Evolutionary conservation across 805 yeast genomes (phyloP).

Genomic region (Saccharomyces paradoxus): DNA sequence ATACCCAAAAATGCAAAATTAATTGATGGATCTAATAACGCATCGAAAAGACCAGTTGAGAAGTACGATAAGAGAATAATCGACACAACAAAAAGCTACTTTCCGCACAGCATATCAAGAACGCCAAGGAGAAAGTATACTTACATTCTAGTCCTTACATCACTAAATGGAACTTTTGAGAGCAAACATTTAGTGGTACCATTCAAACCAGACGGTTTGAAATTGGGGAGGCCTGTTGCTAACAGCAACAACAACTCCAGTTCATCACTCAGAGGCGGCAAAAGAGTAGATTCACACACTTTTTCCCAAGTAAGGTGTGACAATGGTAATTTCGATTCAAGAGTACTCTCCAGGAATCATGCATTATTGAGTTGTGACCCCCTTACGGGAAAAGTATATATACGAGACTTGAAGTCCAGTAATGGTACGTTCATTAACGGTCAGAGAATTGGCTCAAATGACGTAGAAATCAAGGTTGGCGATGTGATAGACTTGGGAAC

Average conservation of each 20-base stretch:
- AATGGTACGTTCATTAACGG: constrained; percentile 88
- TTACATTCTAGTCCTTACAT: constrained; percentile 54
- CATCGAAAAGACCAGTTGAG: neutral
- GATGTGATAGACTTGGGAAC: constrained; percentile 82
- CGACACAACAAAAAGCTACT: neutral
- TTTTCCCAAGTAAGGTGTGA: constrained; percentile 39
- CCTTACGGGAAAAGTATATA: constrained; percentile 49
- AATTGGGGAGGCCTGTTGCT: constrained; percentile 76
- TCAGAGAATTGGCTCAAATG: constrained; percentile 44
- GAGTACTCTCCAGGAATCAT: constrained; percentile 87
- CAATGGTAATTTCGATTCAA: constrained; percentile 84
- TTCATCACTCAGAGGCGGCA: neutral
- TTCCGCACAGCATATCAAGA: neutral
- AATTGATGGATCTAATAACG: neutral
- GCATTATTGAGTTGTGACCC: constrained; percentile 75
- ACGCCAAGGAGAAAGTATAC: constrained; percentile 23
- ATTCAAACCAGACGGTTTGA: constrained; percentile 63
- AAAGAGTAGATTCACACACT: constrained; percentile 26
- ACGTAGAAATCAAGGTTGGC: constrained; percentile 54
- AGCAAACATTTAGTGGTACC: constrained; percentile 71
- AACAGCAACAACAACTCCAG: constrained; percentile 1
- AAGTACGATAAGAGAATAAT: neutral
- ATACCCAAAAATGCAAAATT: neutral
- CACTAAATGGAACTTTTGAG: constrained; percentile 72
- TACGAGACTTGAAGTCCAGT: constrained; percentile 77